Conservation (phyloP, 2,329 filamentous ascomycete genomes). For the Incumbomyces lentus region DNA sequence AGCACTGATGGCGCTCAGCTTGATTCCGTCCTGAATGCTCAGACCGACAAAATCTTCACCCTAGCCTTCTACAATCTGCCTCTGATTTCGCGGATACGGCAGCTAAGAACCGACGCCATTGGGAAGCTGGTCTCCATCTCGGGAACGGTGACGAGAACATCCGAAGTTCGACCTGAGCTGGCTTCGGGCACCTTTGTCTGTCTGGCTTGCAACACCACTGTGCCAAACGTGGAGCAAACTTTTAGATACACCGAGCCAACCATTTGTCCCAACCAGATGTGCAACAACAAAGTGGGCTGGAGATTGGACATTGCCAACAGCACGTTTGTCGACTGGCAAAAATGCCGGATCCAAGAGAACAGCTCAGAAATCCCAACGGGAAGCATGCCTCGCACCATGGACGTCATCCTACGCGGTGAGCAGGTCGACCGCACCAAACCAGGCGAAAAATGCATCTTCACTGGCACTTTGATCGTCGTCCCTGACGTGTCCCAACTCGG, state of each 20-base stretch:
- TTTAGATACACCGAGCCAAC: slow-evolving; percentile 96
- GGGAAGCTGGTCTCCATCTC: slow-evolving; percentile 91
- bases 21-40: slow-evolving; percentile 75
- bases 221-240: slow-evolving; percentile 89
- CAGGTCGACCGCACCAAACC: slow-evolving; percentile 97
- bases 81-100: slow-evolving; percentile 73
- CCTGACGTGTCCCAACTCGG: slow-evolving; percentile 93
- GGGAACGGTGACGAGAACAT: slow-evolving; percentile 90
- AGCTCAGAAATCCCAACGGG: slow-evolving; percentile 96
- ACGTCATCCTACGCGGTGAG: slow-evolving; percentile 89
- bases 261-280: slow-evolving; percentile 80
- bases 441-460: slow-evolving; percentile 97
- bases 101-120: slow-evolving; percentile 79
- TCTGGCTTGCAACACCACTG: slow-evolving; percentile 71
- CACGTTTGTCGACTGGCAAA: slow-evolving; percentile 98
- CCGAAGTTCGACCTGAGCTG: slow-evolving; percentile 88
- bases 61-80: slow-evolving; percentile 90
- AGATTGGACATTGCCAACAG: slow-evolving; percentile 92
- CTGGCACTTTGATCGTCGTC: slow-evolving; percentile 88
- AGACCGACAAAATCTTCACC: slow-evolving; percentile 92
- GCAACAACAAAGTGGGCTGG: slow-evolving; percentile 87
- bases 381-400: slow-evolving; percentile 97
- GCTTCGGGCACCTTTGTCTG: slow-evolving; percentile 88
- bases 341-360: slow-evolving; percentile 95
- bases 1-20: slow-evolving; percentile 52